Evolutionary conservation across 768 basidiomycete genomes (phyloP).

Genomic region (Clathrus columnatus): DNA sequence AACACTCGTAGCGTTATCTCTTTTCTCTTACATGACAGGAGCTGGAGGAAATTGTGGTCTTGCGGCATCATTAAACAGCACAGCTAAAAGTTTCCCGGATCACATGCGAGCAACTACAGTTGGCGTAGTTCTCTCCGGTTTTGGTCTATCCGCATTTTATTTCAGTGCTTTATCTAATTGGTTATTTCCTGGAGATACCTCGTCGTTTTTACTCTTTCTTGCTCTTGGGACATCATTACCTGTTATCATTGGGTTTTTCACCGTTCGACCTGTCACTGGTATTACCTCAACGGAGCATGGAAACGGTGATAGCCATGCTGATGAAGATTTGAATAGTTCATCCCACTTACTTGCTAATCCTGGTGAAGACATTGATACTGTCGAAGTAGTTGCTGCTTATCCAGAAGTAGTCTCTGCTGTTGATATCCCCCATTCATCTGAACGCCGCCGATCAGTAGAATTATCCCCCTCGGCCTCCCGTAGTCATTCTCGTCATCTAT

Average conservation of each 20-base stretch:
- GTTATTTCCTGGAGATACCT: constrained; percentile 69
- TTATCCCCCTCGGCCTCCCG: too few species aligned
- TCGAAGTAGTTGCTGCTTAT: not conserved
- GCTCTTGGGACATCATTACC: constrained; percentile 71
- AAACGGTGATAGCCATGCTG: not conserved
- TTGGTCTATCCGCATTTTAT: constrained; percentile 85
- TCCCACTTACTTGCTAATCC: not conserved
- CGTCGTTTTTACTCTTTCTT: constrained; percentile 66
- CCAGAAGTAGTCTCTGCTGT: not conserved
- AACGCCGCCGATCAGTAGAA: not conserved
- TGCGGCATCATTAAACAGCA: constrained; percentile 63
- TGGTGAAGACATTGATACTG: not conserved
- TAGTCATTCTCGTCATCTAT: constrained; percentile 19
- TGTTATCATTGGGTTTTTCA: constrained; percentile 69
- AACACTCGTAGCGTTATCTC: constrained; percentile 33
- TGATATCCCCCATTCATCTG: not conserved
- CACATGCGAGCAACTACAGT: constrained; percentile 65
- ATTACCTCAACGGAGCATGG: constrained; percentile 18
- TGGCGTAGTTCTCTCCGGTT: constrained; percentile 75
- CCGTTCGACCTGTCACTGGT: constrained; percentile 63
- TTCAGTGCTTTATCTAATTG: constrained; percentile 71
- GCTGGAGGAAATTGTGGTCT: constrained; percentile 68
- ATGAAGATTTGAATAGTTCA: not conserved
- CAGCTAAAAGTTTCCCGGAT: constrained; percentile 77
- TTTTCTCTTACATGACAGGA: constrained; percentile 67